These are phyloP conservation scores for Musa acuminata DNA, from an alignment of 176 grass and related monocot genomes.

Conservation along the genomic window DNA sequence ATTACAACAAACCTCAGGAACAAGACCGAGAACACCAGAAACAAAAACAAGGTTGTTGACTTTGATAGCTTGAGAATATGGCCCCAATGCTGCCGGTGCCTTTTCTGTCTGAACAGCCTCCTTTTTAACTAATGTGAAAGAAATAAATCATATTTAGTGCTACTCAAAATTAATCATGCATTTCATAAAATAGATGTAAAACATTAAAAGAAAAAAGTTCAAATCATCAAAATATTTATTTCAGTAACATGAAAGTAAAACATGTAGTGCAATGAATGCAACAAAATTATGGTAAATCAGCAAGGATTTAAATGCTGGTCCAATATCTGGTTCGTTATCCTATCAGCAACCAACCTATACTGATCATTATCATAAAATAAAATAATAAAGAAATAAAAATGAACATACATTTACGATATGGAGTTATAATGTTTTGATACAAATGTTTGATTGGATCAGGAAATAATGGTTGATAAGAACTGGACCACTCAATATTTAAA, in stretches of 20 bases:
- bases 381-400: no score
- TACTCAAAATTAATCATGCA: background rate
- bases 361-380: no score
- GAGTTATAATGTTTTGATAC: no score
- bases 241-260: background rate
- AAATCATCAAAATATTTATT: background rate
- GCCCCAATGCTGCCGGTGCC: conserved; percentile 78
- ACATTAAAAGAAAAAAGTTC: background rate
- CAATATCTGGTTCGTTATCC: no score
- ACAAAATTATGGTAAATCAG: no score
- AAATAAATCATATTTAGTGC: background rate
- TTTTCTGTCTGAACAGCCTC: conserved; percentile 78
- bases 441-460: no score
- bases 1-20: conserved; percentile 61
- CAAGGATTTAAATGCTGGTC: background rate
- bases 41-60: conserved; percentile 92
- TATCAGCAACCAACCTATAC: no score
- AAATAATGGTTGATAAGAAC: no score
- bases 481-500: no score
- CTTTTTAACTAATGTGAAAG: conserved; percentile 36
- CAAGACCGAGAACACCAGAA: conserved; percentile 80
- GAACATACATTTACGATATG: no score
- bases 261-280: no score
- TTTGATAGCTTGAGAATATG: conserved; percentile 96
- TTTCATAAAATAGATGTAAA: background rate